Evolutionary conservation across 345 rosid genomes (phyloP).

Genomic region (Leavenworthia alabamica): DNA sequence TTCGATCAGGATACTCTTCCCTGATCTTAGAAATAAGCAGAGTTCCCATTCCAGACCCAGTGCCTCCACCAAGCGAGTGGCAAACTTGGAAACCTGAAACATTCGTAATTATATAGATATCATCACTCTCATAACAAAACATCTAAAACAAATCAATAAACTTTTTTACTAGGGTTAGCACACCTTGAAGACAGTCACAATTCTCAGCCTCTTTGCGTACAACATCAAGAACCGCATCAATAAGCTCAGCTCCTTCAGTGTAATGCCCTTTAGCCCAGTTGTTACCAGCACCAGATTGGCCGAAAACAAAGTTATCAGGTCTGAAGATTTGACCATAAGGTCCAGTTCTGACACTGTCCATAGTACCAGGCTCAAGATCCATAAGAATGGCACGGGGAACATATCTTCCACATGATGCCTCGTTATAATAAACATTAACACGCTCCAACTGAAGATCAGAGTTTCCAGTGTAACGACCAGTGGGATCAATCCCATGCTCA

Average conservation of each 20-base stretch:
- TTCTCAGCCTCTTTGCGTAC: slow-evolving; percentile 78
- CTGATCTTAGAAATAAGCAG: slow-evolving; percentile 65
- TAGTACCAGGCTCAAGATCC: slow-evolving; percentile 79
- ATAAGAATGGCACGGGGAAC: slow-evolving; percentile 71
- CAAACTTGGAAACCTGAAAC: slow-evolving; percentile 71
- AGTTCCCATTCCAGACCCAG: slow-evolving; percentile 83
- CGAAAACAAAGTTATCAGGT: slow-evolving; percentile 70
- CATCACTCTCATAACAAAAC: not conserved
- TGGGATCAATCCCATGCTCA: slow-evolving; percentile 75
- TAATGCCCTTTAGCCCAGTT: slow-evolving; percentile 90
- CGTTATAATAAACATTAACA: slow-evolving; percentile 69
- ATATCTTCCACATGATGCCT: slow-evolving; percentile 68
- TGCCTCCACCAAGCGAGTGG: slow-evolving; percentile 77
- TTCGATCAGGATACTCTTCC: slow-evolving; percentile 72
- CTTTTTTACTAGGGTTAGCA: too few species aligned
- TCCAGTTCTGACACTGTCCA: slow-evolving; percentile 75
- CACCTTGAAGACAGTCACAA: slow-evolving; percentile 73
- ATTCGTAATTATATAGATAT: not conserved
- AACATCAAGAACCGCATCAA: slow-evolving; percentile 67
- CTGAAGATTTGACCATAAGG: slow-evolving; percentile 69
- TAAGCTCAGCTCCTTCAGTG: slow-evolving; percentile 78
- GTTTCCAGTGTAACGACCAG: slow-evolving; percentile 63
- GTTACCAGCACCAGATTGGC: slow-evolving; percentile 78
- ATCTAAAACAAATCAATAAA: not conserved
- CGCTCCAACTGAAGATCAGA: slow-evolving; percentile 64